Evolutionary conservation across 805 yeast genomes (phyloP), one percentile per base, ranked within the genome.

Genomic region (Ogataea degrootiae): DNA sequence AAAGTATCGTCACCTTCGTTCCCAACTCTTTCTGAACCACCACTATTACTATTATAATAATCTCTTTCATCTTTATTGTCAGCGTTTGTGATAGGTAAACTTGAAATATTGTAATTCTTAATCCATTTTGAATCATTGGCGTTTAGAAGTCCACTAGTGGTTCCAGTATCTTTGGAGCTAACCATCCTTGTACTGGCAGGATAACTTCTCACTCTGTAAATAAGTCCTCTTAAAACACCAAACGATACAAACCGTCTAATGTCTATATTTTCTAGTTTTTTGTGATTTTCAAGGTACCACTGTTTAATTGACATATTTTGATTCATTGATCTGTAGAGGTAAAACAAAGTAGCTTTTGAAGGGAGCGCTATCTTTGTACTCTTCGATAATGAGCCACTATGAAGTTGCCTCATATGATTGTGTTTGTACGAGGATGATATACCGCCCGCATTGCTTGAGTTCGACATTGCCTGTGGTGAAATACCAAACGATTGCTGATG

Each of bases 191-290:
- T 70, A 44, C 79, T 63, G 1, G 87, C 68, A 0, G 98, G 97
- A 59, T 80, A 87, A 19, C 90, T 71, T 46, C 85, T 77, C 1
- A 90, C 86, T 44, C 97, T 69, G 61, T 90, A 90, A 8, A 95
- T 84, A 6, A 94, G 59, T 0, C 96, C 89, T 51, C 89, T 77
- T 22, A 88, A 70, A 2, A 88, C 75, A 1, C 99, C 99, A 71
- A 91, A 94, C 17, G 90, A 80, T 19, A 94, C 71, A 56, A 94
- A 87, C 46, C 96, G 70, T 52, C 98, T 74, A 4, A 94, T 72
- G 64, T 94, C 99, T 38, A 95, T 80, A 52, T 81, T 76, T 26
- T 69, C 63, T 16, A 94, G 68, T 4, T 69, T 66, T 41, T 76
- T 76, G 37, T 71, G 71, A 59, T 94, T 83, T 49, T 80, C 85